Base-by-base conservation (phyloP, 2,329 filamentous ascomycete species). In the Knufia petricola region DNA sequence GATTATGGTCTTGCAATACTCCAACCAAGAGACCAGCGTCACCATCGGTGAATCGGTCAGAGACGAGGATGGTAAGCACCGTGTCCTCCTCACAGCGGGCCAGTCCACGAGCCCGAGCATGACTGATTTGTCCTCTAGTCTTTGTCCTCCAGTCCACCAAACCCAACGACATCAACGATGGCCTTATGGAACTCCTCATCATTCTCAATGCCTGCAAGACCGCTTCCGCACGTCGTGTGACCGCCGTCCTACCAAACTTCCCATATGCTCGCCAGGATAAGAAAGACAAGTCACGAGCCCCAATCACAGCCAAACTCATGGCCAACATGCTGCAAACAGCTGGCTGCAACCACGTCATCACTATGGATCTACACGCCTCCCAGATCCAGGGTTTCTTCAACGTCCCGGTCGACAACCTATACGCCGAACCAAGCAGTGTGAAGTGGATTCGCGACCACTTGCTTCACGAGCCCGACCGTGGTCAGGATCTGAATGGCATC, bases 351-450 rank as follows among this genome's bases (percentile, higher is more conserved):
- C 85, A 89, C 64, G 84, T 95, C 60, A 94, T 95, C 58, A 95
- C 89, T 15, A 95, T 95, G 87, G 89, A 95, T 63, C 76, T 95
- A 50, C 89, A 95, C 64, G 89, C 88, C 50, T 88, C 83, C 51
- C 89, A 95, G 73, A 94, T 94, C 54, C 86, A 94, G 69, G 90
- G 90, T 36, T 95, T 96, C 73, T 95, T 95, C 76, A 94, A 94
- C 54, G 79, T 84, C 13, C 81, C 80, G 3, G 80, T 84, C 23
- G 81, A 84, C 63, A 84, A 95, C 66, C 77, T 96, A 37, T 95
- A 95, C 66, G 90, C 89, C 4, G 89, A 95, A 69, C 90, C 90
- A 1, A 92, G 86, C 55, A 90, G 92, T 45, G 73, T 95, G 57
- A 81, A 87, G 52, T 95, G 88, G 85, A 95, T 96, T 58, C 75